Conservation (phyloP, 2,329 filamentous ascomycete genomes). For the Nakataea oryzae region DNA sequence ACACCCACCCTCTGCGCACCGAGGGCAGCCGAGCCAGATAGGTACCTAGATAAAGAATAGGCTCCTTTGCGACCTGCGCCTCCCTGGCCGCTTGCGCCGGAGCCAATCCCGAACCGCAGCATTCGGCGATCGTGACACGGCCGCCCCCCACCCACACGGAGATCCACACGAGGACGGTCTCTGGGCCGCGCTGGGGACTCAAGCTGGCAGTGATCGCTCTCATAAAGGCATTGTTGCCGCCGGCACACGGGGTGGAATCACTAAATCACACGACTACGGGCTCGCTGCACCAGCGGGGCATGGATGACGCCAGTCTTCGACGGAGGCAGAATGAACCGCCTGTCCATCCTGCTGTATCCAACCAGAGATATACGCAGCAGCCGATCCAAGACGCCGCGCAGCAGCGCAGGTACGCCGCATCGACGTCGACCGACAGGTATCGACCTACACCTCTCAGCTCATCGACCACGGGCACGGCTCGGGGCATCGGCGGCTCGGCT, state of each 20-base stretch:
- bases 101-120: not conserved
- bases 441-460: slow-evolving; percentile 38
- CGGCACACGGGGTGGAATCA: slow-evolving; percentile 53
- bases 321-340: slow-evolving; percentile 67
- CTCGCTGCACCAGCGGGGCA: slow-evolving; percentile 45
- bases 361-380: slow-evolving; percentile 35
- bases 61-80: not conserved
- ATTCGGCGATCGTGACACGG: not conserved
- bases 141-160: not conserved
- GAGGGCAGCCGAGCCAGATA: not conserved
- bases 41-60: not conserved
- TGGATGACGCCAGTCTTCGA: slow-evolving; percentile 68
- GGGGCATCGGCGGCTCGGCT: slow-evolving; percentile 44
- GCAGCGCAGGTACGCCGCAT: slow-evolving; percentile 29
- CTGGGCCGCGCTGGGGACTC: slow-evolving; percentile 22
- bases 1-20: not conserved
- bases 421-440: slow-evolving; percentile 27
- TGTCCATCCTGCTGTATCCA: slow-evolving; percentile 47
- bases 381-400: slow-evolving; percentile 36
- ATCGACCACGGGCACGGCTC: slow-evolving; percentile 26
- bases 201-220: slow-evolving; percentile 56
- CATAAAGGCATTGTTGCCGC: slow-evolving; percentile 53
- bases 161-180: slow-evolving; percentile 13
- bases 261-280: slow-evolving; percentile 42
- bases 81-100: not conserved